Evolutionary conservation across 2,329 filamentous ascomycete species (phyloP), one percentile per base, ranked within the genome.

Genomic region (Leptodontidium sp.): DNA sequence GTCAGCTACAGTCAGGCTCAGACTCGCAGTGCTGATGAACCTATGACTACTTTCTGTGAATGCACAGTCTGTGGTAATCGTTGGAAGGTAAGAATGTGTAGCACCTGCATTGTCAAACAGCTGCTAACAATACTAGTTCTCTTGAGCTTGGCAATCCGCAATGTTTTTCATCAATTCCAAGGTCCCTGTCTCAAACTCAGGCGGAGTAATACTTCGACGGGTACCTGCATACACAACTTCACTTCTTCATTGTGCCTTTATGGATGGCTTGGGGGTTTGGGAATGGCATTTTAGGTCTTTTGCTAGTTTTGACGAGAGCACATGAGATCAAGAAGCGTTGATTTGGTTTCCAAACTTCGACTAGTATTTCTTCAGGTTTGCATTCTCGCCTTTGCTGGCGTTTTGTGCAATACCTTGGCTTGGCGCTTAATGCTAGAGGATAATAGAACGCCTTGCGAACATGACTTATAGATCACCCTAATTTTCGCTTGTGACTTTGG

Each of bases 1-100:
- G 96, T 98, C 78, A 94, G 91, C 81, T 99, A 99, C 82, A 93
- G 89, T 61, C 96, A 99, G 83, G 96, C 96, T 4, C 96, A 99
- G 85, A 99, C 96, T 17, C 88, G 96, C 73, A 92, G 89, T 83
- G 96, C 96, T 73, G 96, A 99, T 87, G 96, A 98, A 83, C 95
- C 95, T 74, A 92, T 92, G 90, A 92, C 90, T 70, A 92, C 90
- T 45, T 92, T 92, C 80, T 92, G 90, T 81, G 88, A 91, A 78
- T 92, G 90, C 78, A 88, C 88, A 77, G 84, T 87, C 72, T 92
- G 90, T 77, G 90, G 90, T 59, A 86, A 92, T 77, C 85, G 89
- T 66, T 92, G 90, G 90, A 92, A 92, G 87, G 89, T 90, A 82
- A 45, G 57, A 26, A 59, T 45, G n/a, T 17, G 8, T 6, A 43